Evolutionary conservation across 2,329 filamentous ascomycete genomes (phyloP), one percentile per base, ranked within the genome.

Genomic region (Blastomyces gilchristii): DNA sequence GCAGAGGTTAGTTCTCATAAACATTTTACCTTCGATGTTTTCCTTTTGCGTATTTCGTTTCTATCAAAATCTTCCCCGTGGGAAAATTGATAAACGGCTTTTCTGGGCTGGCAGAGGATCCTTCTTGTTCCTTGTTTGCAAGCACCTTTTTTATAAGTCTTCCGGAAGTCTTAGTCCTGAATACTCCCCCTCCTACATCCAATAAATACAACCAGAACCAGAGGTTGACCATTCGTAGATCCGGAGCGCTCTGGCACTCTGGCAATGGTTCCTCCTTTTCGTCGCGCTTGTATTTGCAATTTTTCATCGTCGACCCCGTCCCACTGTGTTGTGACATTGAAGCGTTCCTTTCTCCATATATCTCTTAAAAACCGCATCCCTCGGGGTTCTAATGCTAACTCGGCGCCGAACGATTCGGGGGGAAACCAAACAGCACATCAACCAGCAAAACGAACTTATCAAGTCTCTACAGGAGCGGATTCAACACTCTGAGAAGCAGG

Each of bases 381-480:
- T 62, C 53, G 60, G 47, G 52, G 56, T 63, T 62, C 56, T 63
- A 53, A 53, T 64, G 63, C 65, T 67, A 67, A 67, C 63, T 45
- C 43, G 59, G 34, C 41, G 34, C 61, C 61, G 25, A 37, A 57
- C 45, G 41, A 50, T 12, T 50, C 47, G 54, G 53, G 56, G 39
- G 43, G 62, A 60, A 65, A 43, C 39, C 47, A 50, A 50, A 61
- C 65, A 78, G 75, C 75, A 78, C 64, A 78, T 78, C 57, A 72
- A 76, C 58, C 72, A 76, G 61, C 76, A 77, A 65, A 76, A 76
- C 62, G 76, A 75, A 63, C 71, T 76, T 59, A 77, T 77, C 68
- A 76, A 77, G 54, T 72, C 72, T 41, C 70, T 78, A 28, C 76
- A 75, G 54, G 75, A 77, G 57, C 73, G 75, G 50, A 73, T 77